These are phyloP conservation scores for Hyphodiscus sp. DNA, from an alignment of 2,329 filamentous ascomycete genomes.

Conservation along the genomic window DNA sequence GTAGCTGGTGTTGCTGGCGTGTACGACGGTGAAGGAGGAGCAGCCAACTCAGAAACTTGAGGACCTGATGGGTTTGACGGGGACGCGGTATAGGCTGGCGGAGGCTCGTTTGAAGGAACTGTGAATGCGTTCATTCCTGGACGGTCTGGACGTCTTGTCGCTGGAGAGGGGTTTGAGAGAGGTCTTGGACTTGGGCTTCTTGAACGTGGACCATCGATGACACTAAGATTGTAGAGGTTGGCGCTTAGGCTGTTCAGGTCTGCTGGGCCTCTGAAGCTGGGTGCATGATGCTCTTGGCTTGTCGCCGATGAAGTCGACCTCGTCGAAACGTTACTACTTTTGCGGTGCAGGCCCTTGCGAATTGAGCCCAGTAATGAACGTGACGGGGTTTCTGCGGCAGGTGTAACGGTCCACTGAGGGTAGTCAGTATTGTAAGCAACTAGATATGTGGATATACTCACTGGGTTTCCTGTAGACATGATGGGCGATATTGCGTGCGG, in stretches of 20 bases:
- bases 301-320: slow-evolving; percentile 2
- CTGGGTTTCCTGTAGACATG: background rate
- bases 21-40: slow-evolving; percentile 1
- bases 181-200: slow-evolving; percentile 9
- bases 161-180: slow-evolving; percentile 18
- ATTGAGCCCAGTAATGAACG: slow-evolving; percentile 15
- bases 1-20: slow-evolving; percentile 35
- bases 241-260: background rate
- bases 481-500: background rate
- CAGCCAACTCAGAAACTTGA: slow-evolving; percentile 9
- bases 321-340: slow-evolving; percentile 9
- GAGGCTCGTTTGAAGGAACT: slow-evolving; percentile 27
- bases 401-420: background rate
- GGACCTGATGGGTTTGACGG: slow-evolving; percentile 14
- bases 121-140: slow-evolving; percentile 28
- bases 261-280: slow-evolving; percentile 2
- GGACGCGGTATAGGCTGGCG: slow-evolving; percentile 27
- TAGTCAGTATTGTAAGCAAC: background rate
- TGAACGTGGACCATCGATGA: background rate
- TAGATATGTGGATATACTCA: background rate
- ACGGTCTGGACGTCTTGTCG: slow-evolving; percentile 24
- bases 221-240: background rate
- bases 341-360: slow-evolving; percentile 14
- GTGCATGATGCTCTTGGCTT: background rate
- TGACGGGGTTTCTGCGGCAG: background rate